phyloP scores from a whole-genome alignment of 2,329 filamentous ascomycete genomes.

The Sporothrix pseudoabietina region DNA sequence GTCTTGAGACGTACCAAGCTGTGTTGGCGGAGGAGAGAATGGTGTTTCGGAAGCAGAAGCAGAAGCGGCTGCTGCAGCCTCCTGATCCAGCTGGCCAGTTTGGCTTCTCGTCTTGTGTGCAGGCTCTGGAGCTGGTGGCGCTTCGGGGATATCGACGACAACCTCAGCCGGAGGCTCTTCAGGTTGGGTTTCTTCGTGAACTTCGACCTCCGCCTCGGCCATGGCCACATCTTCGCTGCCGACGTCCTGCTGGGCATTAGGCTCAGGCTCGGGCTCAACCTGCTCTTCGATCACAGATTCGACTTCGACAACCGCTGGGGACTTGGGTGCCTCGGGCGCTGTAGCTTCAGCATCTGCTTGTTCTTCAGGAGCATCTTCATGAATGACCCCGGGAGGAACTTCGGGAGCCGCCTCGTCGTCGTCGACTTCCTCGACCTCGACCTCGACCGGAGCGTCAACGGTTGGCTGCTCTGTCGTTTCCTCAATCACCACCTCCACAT shows the following conservation, averaged over 20 bases:
- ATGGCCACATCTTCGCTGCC: background rate
- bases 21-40: constrained; percentile 16
- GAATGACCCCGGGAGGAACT: too few species aligned
- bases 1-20: background rate
- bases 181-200: background rate
- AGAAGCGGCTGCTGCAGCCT: background rate
- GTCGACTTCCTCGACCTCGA: background rate
- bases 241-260: background rate
- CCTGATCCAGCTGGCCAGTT: background rate
- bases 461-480: background rate
- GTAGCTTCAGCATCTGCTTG: background rate
- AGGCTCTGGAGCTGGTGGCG: background rate
- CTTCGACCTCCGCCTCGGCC: background rate
- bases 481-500: background rate
- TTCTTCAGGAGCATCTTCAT: background rate
- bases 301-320: background rate
- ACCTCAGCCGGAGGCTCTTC: background rate
- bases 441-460: background rate
- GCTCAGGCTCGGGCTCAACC: background rate
- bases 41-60: background rate
- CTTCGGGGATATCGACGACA: background rate
- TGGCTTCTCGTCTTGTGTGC: constrained; percentile 1
- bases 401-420: background rate
- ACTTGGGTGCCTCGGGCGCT: background rate
- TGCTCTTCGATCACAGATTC: background rate